Evolutionary conservation across 495 filamentous ascomycete genomes (phyloP).

Genomic region (Elasticomyces elasticus): DNA sequence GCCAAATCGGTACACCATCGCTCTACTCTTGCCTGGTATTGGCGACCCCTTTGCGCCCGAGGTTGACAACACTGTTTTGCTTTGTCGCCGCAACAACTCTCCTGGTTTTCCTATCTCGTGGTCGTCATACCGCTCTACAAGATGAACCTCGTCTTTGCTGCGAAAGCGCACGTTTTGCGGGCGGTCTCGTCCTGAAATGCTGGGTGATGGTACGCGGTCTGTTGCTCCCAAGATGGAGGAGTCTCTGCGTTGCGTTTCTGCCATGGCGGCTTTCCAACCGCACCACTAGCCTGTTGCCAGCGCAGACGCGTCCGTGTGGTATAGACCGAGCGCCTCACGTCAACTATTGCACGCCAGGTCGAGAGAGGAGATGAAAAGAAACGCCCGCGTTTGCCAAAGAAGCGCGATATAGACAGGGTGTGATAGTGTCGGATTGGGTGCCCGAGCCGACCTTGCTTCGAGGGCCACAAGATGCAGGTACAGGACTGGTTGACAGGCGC

Average conservation of each 20-base stretch:
- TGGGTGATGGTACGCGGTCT: background rate
- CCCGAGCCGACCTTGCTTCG: background rate
- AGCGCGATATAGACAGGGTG: constrained; percentile 2
- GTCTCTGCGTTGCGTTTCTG: background rate
- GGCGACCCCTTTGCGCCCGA: constrained; percentile 2
- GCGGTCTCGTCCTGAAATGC: background rate
- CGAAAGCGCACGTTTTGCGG: constrained; percentile 26
- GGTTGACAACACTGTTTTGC: constrained; percentile 1
- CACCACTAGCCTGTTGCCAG: background rate
- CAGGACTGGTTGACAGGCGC: background rate
- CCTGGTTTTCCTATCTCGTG: constrained; percentile 4
- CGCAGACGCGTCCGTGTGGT: background rate
- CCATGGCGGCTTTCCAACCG: background rate
- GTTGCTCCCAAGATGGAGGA: background rate
- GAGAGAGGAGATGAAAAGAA: background rate
- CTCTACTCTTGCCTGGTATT: background rate
- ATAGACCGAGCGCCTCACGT: background rate
- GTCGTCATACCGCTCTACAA: constrained; percentile 18
- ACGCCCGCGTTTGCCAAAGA: background rate
- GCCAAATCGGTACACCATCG: constrained; percentile 23
- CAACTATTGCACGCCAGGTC: background rate
- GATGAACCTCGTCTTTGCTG: constrained; percentile 21
- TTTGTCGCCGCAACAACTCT: background rate
- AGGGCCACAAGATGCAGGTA: background rate
- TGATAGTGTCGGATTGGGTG: background rate